phyloP scores from a whole-genome alignment of 176 grass and related monocot genomes.

The Echinochloa phyllopogon region DNA sequence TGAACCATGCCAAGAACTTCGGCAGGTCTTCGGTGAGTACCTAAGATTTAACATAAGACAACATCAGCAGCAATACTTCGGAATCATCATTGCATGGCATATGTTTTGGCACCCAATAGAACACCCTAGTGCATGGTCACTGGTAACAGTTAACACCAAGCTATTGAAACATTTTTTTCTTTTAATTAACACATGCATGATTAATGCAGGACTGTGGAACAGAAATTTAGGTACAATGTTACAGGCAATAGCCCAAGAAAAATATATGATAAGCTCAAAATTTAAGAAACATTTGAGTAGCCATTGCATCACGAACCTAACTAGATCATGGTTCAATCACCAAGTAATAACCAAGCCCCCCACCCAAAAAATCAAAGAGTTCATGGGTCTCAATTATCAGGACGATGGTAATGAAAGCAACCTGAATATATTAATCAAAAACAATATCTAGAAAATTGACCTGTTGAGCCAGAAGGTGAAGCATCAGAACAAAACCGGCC shows the following conservation, averaged over 20 bases:
- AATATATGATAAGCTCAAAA: constrained; percentile 4
- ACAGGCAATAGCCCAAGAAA: constrained; percentile 29
- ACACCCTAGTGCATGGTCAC: constrained; percentile 25
- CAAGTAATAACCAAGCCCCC: constrained; percentile 39
- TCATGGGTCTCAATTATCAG: not conserved
- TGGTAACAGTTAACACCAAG: constrained; percentile 14
- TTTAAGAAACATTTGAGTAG: constrained; percentile 23
- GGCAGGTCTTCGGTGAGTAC: constrained; percentile 79
- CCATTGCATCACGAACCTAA: constrained; percentile 22
- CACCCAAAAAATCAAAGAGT: not conserved
- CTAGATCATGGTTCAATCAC: constrained; percentile 17
- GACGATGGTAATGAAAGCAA: not conserved
- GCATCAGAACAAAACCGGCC: constrained; percentile 87
- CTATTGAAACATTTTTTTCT: constrained; percentile 20
- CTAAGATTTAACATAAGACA: constrained; percentile 66
- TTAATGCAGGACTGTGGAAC: constrained; percentile 4
- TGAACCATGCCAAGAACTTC: constrained; percentile 94
- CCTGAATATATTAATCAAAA: constrained; percentile 12
- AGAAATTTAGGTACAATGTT: constrained; percentile 27
- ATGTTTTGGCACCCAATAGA: constrained; percentile 21
- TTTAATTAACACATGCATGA: constrained; percentile 23
- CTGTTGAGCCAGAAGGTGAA: constrained; percentile 89
- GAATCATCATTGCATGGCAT: constrained; percentile 29
- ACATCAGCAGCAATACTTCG: constrained; percentile 48
- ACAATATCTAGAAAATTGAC: constrained; percentile 47